Base-by-base conservation (phyloP, 2,329 filamentous ascomycete genomes). In the Zarea fungicola region DNA sequence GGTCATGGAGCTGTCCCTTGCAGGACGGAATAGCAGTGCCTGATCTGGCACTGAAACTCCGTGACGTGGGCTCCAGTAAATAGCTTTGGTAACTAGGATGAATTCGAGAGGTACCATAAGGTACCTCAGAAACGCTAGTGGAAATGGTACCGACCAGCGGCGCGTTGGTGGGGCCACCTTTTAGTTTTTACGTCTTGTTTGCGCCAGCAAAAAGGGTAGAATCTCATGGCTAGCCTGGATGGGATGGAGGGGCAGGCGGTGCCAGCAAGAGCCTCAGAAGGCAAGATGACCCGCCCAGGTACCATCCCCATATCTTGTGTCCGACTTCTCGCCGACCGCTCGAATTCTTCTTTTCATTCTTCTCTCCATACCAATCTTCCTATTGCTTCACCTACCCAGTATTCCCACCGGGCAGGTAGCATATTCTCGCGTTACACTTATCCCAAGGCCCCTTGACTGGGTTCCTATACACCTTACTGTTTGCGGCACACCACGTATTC, bases 301-400 rank as follows among this genome's bases (percentile, higher is more conserved):
- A 31, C 23, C 37, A 36, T 37, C 34, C 37, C 39, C 46, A 37
- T 39, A 42, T 36, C 29, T 42, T 42, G 39, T 37, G 34, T 42
- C 39, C 46, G 46, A 48, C 37, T 48, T 39, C 37, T 29, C 46
- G 39, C 46, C 39, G 37, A n/a, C n/a, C n/a, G n/a, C n/a, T n/a
- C n/a, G n/a, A n/a, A n/a, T 48, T 36, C 45, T 25, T 28, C 37
- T 28, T 39, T 23, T 36, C 21, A 29, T 39, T 36, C 29, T 36
- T 40, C 21, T 14, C 35, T 42, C 13, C 28, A 34, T 41, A 13
- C 18, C 13, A 18, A 26, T 36, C 11, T 29, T 19, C 31, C 10
- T 45, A 13, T 35, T 36, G 22, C 37, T 29, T 36, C n/a, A 26
- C 23, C 46, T 32, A 21, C 18, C 46, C 18, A 9, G 11, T 16